Conservation (phyloP, 768 basidiomycete genomes). For the Boletellus ananiceps region DNA sequence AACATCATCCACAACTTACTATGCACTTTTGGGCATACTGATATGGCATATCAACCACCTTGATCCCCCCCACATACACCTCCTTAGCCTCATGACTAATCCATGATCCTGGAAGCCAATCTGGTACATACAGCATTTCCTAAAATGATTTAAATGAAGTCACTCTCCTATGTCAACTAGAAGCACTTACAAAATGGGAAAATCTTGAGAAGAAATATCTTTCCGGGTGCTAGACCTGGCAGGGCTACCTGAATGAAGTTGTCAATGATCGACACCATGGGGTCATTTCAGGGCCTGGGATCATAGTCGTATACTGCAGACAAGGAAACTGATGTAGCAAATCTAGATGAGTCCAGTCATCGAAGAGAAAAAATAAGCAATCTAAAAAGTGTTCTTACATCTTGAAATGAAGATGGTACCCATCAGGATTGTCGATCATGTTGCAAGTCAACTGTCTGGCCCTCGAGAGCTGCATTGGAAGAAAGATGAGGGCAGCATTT, state of each 20-base stretch:
- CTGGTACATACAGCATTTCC: conserved; percentile 12
- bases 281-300: conserved; percentile 3
- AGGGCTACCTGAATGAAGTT: neutral
- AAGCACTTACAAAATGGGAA: conserved; percentile 15
- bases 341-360: too few species aligned
- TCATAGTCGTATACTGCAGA: conserved; percentile 14
- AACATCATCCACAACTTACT: conserved; percentile 8
- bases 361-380: too few species aligned
- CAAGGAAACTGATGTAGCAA: conserved; percentile 29
- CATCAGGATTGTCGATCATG: neutral
- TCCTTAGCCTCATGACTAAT: conserved; percentile 33
- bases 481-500: neutral
- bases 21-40: conserved; percentile 25
- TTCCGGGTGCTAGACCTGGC: neutral
- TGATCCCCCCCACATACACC: neutral
- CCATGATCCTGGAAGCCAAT: conserved; percentile 39
- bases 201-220: neutral
- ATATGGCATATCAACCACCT: conserved; percentile 22
- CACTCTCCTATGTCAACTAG: too few species aligned
- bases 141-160: neutral
- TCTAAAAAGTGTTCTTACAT: conserved; percentile 1
- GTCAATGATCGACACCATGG: conserved; percentile 7
- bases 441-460: neutral
- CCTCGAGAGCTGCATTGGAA: neutral
- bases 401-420: neutral